Percentiles rank a stretch among this genome's conserved stretches.
Conservation (phyloP, 176 grass and related monocot species). For the Sorghum bicolor region DNA sequence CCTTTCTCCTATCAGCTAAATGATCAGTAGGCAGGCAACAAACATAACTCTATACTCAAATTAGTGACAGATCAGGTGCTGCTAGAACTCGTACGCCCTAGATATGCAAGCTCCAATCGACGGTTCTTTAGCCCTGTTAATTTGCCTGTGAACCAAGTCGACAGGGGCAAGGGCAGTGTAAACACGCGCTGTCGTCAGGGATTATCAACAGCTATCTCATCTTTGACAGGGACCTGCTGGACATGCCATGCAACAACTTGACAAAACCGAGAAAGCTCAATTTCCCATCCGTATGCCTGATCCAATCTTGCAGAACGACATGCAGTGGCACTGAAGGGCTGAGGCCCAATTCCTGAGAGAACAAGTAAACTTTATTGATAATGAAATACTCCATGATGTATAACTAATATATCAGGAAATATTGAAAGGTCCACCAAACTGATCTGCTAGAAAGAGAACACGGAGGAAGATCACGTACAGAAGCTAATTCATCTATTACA, state of each 20-base stretch:
- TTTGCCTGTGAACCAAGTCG: slow-evolving; percentile 10
- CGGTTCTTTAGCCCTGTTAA: slow-evolving; percentile 24
- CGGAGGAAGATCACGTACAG: slow-evolving; percentile 38
- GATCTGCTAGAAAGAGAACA: background rate
- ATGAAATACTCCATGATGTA: background rate
- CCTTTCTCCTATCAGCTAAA: slow-evolving; percentile 38
- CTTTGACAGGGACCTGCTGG: slow-evolving; percentile 62
- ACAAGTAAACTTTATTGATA: background rate
- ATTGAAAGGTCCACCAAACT: background rate
- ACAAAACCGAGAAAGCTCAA: slow-evolving; percentile 86
- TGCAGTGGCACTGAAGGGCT: slow-evolving; percentile 69
- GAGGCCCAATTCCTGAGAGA: slow-evolving; percentile 60
- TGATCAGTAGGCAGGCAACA: slow-evolving; percentile 27
- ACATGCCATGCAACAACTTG: slow-evolving; percentile 80
- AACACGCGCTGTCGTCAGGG: slow-evolving; percentile 29
- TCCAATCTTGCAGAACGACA: slow-evolving; percentile 80
- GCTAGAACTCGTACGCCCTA: slow-evolving; percentile 25
- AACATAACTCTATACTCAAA: slow-evolving; percentile 43
- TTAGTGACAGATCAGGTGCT: slow-evolving; percentile 35
- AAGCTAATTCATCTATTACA: slow-evolving; percentile 78
- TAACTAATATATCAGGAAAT: background rate
- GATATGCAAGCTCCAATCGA: background rate
- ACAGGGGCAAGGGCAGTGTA: slow-evolving; percentile 12
- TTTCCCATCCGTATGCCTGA: slow-evolving; percentile 77
- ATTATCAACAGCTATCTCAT: slow-evolving; percentile 54